phyloP scores from a whole-genome alignment of 306 rosid species.

The Corylus americana region DNA sequence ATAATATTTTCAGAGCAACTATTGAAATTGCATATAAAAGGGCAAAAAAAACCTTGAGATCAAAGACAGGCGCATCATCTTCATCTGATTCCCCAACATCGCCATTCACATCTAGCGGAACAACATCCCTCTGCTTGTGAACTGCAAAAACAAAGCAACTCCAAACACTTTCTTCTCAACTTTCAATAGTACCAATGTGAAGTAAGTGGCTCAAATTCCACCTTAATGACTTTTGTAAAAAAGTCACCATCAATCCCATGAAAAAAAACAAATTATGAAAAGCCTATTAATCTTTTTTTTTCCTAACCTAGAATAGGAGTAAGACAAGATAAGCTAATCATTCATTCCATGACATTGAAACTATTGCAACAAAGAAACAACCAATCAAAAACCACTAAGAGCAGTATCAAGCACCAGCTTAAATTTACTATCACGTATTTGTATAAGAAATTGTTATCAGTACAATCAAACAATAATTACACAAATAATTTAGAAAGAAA shows the following conservation, averaged over 20 bases:
- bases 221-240: background rate
- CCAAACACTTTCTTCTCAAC: background rate
- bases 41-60: conserved; percentile 50
- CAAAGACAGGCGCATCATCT: conserved; percentile 68
- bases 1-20: background rate
- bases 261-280: background rate
- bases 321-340: background rate
- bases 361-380: background rate
- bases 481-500: background rate
- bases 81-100: conserved; percentile 59
- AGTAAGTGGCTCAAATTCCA: background rate
- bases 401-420: background rate
- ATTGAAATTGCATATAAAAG: background rate
- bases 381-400: background rate
- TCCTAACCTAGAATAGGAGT: background rate
- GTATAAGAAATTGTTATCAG: background rate
- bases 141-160: conserved; percentile 43
- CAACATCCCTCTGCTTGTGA: conserved; percentile 75
- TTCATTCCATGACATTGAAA: background rate
- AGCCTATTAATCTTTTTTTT: background rate
- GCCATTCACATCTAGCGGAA: conserved; percentile 63
- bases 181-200: background rate
- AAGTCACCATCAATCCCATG: background rate
- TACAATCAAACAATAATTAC: background rate
- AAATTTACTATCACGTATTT: background rate